These are phyloP conservation scores for Aspergillus aculeatus DNA, from an alignment of 2,329 filamentous ascomycete genomes.

Conservation along the genomic window DNA sequence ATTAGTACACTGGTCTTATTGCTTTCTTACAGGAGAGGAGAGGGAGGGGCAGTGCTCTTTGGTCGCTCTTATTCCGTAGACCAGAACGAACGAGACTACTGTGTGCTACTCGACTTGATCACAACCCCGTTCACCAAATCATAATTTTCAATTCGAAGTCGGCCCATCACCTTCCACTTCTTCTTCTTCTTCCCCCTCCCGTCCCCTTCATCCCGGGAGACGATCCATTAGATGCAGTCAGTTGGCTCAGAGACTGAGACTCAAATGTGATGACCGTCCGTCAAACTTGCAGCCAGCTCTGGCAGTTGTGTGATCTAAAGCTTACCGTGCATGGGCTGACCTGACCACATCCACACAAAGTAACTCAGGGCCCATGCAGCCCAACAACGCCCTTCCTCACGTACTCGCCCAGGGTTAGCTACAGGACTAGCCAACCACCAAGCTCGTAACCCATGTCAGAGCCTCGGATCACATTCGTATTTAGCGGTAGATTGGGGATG, in stretches of 20 bases:
- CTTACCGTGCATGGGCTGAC: slow-evolving; percentile 23
- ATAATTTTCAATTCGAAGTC: not conserved
- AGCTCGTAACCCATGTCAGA: no score
- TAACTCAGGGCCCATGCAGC: no score
- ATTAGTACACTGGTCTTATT: not conserved
- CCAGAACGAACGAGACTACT: not conserved
- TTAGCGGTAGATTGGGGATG: no score
- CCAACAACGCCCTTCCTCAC: no score
- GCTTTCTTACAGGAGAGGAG: not conserved
- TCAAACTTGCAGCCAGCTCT: no score
- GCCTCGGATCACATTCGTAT: no score
- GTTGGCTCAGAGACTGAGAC: no score
- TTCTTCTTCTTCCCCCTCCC: not conserved
- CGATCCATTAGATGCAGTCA: not conserved
- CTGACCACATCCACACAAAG: not conserved
- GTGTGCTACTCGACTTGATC: slow-evolving; percentile 1
- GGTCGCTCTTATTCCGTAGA: not conserved
- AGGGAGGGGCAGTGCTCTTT: not conserved
- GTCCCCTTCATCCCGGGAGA: not conserved
- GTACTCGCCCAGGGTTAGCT: no score
- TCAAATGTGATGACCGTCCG: no score
- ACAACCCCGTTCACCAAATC: not conserved
- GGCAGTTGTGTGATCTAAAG: slow-evolving; percentile 19
- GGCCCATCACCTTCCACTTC: not conserved
- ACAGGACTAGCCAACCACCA: no score